Evolutionary conservation across 768 basidiomycete genomes (phyloP).

Genomic region (Rickenella mellea): DNA sequence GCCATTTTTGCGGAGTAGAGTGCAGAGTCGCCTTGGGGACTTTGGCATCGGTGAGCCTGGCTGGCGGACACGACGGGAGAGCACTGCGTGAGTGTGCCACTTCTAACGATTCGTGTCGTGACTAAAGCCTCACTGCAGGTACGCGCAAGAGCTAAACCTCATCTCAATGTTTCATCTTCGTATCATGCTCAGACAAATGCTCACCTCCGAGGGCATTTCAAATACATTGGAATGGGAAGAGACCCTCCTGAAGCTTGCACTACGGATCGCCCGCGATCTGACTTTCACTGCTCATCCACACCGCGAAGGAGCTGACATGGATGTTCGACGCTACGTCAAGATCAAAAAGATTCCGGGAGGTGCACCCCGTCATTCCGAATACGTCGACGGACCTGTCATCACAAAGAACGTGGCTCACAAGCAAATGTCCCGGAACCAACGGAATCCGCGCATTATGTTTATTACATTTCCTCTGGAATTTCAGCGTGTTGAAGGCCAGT

Average conservation of each 20-base stretch:
- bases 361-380: slow-evolving; percentile 85
- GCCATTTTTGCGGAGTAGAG: slow-evolving; percentile 79
- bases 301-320: slow-evolving; percentile 87
- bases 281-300: slow-evolving; percentile 65
- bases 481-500: slow-evolving; percentile 84
- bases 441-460: slow-evolving; percentile 90
- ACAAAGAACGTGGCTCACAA: slow-evolving; percentile 98
- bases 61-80: slow-evolving; percentile 83
- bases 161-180: slow-evolving; percentile 86
- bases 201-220: slow-evolving; percentile 73
- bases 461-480: slow-evolving; percentile 94
- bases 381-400: slow-evolving; percentile 92
- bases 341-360: slow-evolving; percentile 99
- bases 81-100: slow-evolving; percentile 65
- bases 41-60: slow-evolving; percentile 51
- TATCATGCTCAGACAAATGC: slow-evolving; percentile 85
- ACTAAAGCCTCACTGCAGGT: slow-evolving; percentile 31
- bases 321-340: slow-evolving; percentile 90
- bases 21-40: slow-evolving; percentile 65
- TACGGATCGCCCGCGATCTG: slow-evolving; percentile 78
- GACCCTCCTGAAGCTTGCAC: slow-evolving; percentile 67
- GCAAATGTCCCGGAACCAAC: slow-evolving; percentile 74
- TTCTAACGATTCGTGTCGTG: background rate
- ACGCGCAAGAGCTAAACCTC: slow-evolving; percentile 74
- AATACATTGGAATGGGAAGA: slow-evolving; percentile 85